Base-by-base conservation (phyloP, 495 filamentous ascomycete genomes). In the Talaromyces thailandensis region DNA sequence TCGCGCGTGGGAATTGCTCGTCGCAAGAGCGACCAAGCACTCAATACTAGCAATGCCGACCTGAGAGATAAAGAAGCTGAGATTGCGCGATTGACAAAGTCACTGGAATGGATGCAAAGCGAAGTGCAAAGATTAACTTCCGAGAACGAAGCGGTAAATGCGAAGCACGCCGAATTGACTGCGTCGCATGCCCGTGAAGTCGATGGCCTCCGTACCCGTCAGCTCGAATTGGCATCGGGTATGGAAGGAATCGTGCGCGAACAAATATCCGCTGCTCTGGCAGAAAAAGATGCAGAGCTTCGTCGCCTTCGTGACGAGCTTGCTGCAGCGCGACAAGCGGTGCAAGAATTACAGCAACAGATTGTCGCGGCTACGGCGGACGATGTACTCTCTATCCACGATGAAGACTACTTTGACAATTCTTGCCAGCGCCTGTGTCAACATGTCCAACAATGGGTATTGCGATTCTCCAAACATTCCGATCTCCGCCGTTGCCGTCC, bases 381-480 rank as follows among this genome's bases (percentile, higher is more conserved):
- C 66, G 84, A 87, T 62, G 93, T 95, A 70, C 85, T 98, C 64
- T 83, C 83, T 56, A 78, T 91, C 56, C 84, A 86, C 66, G 94
- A 97, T 69, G 90, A 95, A 66, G 91, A 96, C 70, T 92, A 96
- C 77, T 98, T 98, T 69, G 90, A 94, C 65, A 85, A 84, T 68
- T 90, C 91, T n/a, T 97, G 93, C 74, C 90, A 96, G 68, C 85
- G 93, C 70, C 84, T 98, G 16, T 98, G 91, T 70, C 87, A 90
- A 66, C 92, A 96, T 67, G 91, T 96, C 16, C 93, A 96, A 68
- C 89, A 93, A 76, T 98, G 93, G 92, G 90, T 97, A 32, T 79
- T 96, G 63, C 90, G 93, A 68, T 98, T 98, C 79, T 96, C 92
- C 61, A 96, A 96, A 69, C 90, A 93, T 76, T 96, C 92, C 61